Percentiles rank a stretch among this genome's conserved stretches.
Conservation (phyloP, 257 asterid species). For the Osmanthus fragrans region DNA sequence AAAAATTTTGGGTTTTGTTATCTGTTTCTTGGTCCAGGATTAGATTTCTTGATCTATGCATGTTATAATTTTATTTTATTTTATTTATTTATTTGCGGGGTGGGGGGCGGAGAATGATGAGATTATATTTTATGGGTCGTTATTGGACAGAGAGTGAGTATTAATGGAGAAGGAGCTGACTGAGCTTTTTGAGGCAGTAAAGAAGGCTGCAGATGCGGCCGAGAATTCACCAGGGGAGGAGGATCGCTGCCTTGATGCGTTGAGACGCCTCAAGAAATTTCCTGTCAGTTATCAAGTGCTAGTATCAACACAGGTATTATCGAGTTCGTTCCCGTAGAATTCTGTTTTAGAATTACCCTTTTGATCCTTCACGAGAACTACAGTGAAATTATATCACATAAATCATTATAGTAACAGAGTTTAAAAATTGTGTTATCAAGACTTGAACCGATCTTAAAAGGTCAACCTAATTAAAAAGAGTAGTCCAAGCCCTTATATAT, state of each 20-base stretch:
- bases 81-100: too few species aligned
- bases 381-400: not conserved
- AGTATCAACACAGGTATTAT: slow-evolving; percentile 78
- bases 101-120: not conserved
- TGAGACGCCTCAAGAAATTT: slow-evolving; percentile 68
- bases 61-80: too few species aligned
- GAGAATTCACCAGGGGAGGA: slow-evolving; percentile 62
- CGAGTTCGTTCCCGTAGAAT: not conserved
- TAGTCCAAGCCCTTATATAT: too few species aligned
- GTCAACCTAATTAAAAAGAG: too few species aligned
- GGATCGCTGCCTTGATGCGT: slow-evolving; percentile 64
- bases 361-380: not conserved
- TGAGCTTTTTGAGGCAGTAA: slow-evolving; percentile 72
- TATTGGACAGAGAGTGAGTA: slow-evolving; percentile 16
- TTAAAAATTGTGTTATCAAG: not conserved
- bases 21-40: slow-evolving; percentile 14
- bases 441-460: too few species aligned
- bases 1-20: not conserved
- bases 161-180: slow-evolving; percentile 85
- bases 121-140: not conserved
- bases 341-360: not conserved
- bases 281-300: slow-evolving; percentile 87
- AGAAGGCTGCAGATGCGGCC: slow-evolving; percentile 76
- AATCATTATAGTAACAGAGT: not conserved
- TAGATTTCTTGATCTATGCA: not conserved